Base-by-base conservation (phyloP, 2,329 filamentous ascomycete species). In the Pseudocercospora eumusae region DNA sequence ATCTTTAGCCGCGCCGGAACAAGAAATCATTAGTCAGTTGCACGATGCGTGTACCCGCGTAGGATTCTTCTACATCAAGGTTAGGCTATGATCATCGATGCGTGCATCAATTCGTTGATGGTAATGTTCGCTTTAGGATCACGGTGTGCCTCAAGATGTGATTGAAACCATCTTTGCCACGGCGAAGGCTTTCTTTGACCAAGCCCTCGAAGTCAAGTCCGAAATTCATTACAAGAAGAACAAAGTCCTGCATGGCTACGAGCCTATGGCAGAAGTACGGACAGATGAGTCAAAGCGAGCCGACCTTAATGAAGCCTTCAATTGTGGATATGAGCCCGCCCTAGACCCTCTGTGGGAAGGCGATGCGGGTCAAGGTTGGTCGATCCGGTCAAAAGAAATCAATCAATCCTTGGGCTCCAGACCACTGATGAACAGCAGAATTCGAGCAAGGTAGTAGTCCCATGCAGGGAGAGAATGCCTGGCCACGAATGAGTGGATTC, bases 261-360 rank as follows among this genome's bases (percentile, higher is more conserved):
- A 78, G 91, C 55, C 81, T 80, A 69, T 93, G 89, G 90, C 87
- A 50, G 89, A 92, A 75, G 92, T 92, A 76, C 84, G 87, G 10
- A 86, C 83, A 18, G 80, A 82, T 56, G 75, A 86, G 27, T 77
- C 74, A 11, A 83, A 88, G 69, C 75, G 74, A 10, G 71, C 74
- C 15, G 85, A 85, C n/a, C 82, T 91, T 44, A 69, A 66, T 25
- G 68, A 70, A 53, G 67, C 65, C 6, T 70, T 70, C 64, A 70
- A 69, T 44, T 70, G 66, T 27, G 68, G 65, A 13, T 69, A 69
- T 40, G 65, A 70, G 52, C 49, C 59, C n/a, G 56, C 59, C 13
- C 59, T 69, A 9, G 68, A 70, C 57, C 62, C 65, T 11, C 27
- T 50, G 28, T 55, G 52, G 28, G 49, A 61, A 13, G 27, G 56